These are phyloP conservation scores for Pleurostoma richardsiae DNA, from an alignment of 2,329 filamentous ascomycete species.

Conservation along the genomic window DNA sequence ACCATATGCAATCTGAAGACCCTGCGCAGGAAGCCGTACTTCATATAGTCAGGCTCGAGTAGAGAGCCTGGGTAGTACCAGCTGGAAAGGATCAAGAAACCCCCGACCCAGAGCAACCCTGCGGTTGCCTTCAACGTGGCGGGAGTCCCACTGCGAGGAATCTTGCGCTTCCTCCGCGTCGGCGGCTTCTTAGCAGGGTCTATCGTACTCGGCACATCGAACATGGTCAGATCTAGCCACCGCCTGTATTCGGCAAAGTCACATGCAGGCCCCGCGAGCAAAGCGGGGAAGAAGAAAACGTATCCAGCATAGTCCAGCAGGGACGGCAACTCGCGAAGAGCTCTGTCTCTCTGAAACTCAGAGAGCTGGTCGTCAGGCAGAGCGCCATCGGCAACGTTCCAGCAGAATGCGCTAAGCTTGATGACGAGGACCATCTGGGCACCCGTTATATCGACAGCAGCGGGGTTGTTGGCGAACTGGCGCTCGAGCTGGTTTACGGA, in stretches of 20 bases:
- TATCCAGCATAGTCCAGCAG: constrained; percentile 83
- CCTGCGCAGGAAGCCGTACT: constrained; percentile 64
- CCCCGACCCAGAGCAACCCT: constrained; percentile 74
- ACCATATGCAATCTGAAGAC: constrained; percentile 81
- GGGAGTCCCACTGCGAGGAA: constrained; percentile 84
- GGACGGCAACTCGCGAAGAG: constrained; percentile 67
- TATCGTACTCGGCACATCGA: constrained; percentile 74
- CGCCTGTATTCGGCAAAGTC: constrained; percentile 89
- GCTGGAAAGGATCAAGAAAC: constrained; percentile 68
- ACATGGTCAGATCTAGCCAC: constrained; percentile 94
- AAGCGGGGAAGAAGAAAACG: constrained; percentile 88
- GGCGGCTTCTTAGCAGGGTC: constrained; percentile 81
- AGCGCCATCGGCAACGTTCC: constrained; percentile 93
- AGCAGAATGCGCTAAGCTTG: constrained; percentile 95
- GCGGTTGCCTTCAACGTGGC: constrained; percentile 69
- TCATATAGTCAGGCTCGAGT: constrained; percentile 60
- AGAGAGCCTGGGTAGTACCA: constrained; percentile 62
- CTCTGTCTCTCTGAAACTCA: constrained; percentile 78
- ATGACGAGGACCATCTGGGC: constrained; percentile 98
- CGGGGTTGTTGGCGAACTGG: constrained; percentile 63
- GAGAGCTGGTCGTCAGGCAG: constrained; percentile 75
- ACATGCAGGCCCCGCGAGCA: constrained; percentile 88
- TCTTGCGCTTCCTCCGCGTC: constrained; percentile 84
- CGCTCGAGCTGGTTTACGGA: constrained; percentile 83
- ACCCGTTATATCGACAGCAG: constrained; percentile 79